Evolutionary conservation across 768 basidiomycete genomes (phyloP).

Genomic region (Gymnopilus dilepis): DNA sequence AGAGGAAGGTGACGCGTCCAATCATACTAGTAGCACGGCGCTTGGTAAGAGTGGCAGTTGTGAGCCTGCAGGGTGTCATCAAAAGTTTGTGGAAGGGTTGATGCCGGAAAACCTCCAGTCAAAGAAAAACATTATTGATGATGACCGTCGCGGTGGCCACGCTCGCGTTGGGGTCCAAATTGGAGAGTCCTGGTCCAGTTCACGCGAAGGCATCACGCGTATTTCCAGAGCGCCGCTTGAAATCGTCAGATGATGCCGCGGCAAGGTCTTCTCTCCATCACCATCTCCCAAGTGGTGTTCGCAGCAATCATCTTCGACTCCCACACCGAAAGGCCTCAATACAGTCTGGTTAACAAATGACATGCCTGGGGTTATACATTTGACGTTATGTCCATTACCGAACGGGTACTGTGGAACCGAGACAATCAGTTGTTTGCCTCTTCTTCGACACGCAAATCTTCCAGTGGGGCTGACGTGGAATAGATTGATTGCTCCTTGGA

Average conservation of each 20-base stretch:
- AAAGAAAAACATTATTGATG: too few relatives aligned
- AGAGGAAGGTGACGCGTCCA: not conserved
- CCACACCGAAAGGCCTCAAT: not conserved
- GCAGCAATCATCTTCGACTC: not conserved
- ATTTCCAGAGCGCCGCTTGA: not conserved
- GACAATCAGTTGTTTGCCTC: not conserved
- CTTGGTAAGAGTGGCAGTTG: too few relatives aligned
- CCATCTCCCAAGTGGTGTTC: too few relatives aligned
- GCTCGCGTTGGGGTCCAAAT: too few relatives aligned
- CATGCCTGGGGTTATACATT: not conserved
- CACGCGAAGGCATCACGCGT: not conserved
- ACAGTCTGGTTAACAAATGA: not conserved
- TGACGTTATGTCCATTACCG: not conserved
- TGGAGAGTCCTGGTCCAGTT: too few relatives aligned
- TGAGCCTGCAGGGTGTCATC: too few relatives aligned
- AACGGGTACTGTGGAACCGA: not conserved
- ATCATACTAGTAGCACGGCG: too few relatives aligned
- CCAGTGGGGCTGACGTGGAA: not conserved
- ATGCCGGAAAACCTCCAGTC: too few relatives aligned
- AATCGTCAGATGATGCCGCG: conserved; percentile 1
- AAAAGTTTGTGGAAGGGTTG: too few relatives aligned
- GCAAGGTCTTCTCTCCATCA: not conserved
- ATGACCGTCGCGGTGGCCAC: too few relatives aligned
- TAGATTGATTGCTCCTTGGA: too few relatives aligned
- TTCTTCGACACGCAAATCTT: too few relatives aligned